These are phyloP conservation scores for Candida chauliodis DNA, from an alignment of 805 yeast species.

Conservation along the genomic window DNA sequence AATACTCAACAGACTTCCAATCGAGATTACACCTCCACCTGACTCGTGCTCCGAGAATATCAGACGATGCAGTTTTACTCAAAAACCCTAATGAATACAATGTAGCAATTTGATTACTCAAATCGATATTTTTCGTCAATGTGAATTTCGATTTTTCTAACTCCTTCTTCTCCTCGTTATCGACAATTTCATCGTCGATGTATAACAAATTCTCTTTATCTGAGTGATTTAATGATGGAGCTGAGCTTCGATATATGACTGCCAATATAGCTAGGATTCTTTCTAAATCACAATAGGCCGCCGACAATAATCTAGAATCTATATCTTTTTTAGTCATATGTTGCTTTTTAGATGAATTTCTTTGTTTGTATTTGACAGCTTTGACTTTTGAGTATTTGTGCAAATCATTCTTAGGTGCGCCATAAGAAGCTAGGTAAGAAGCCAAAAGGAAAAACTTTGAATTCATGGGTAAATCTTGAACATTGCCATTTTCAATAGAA, in stretches of 20 bases:
- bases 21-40: slow-evolving; percentile 77
- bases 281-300: slow-evolving; percentile 73
- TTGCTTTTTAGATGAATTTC: slow-evolving; percentile 11
- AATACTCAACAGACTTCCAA: slow-evolving; percentile 58
- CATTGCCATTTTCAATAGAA: slow-evolving; percentile 15
- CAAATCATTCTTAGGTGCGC: slow-evolving; percentile 66
- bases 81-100: slow-evolving; percentile 52
- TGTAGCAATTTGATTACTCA: slow-evolving; percentile 58
- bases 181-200: slow-evolving; percentile 29
- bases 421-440: slow-evolving; percentile 78
- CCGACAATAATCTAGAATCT: slow-evolving; percentile 62
- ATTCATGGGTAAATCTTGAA: slow-evolving; percentile 50
- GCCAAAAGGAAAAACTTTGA: slow-evolving; percentile 76
- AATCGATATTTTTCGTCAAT: slow-evolving; percentile 41
- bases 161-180: slow-evolving; percentile 31
- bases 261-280: slow-evolving; percentile 76
- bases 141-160: slow-evolving; percentile 34
- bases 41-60: slow-evolving; percentile 61
- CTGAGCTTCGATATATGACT: slow-evolving; percentile 53
- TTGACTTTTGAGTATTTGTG: slow-evolving; percentile 62
- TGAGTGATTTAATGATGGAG: slow-evolving; percentile 24
- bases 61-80: slow-evolving; percentile 41
- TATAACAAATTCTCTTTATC: slow-evolving; percentile 17
- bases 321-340: slow-evolving; percentile 39
- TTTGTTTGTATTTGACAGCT: slow-evolving; percentile 31